Evolutionary conservation across 148 eudicot species (phyloP), one percentile per base, ranked within the genome.

Genomic region (Vaccinium vitisidaea): DNA sequence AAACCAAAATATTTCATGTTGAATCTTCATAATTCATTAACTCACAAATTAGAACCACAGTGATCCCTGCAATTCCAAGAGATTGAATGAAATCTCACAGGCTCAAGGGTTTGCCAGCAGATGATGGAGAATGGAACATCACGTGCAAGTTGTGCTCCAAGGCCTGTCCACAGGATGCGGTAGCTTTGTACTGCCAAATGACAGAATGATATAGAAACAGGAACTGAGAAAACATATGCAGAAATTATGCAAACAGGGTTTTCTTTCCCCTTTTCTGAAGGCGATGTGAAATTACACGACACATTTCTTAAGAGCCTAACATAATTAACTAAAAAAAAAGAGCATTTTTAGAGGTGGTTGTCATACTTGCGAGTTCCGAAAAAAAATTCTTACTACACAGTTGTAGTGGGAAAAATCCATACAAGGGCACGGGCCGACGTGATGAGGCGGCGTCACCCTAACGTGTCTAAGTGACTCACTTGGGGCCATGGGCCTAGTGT

Each of bases 101-200:
- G 98, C 85, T 94, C 99, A 81, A 96, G 97, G 65, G 94, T 86
- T 53, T 94, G 91, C 99, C 99, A 94, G 87, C 98, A 96, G 75
- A 96, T 92, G 79, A 98, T 94, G 52, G 98, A 94, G 82, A 94
- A 96, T 67, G 99, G 99, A 86, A 96, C 98, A 87, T 96, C 98
- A 73, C 99, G 97, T 43, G 95, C 92, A 85, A 96, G 94, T 85
- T 96, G 99, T 82, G 95, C 95, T 81, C 99, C 97, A 87, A 94
- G 91, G 84, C 99, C 99, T 70, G 97, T 93, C 99, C 99, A 96
- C 87, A 93, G 90, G 78, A 86, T 73, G 76, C 98, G 98, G 84
- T 91, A 92, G 79, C 81, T 91, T 84, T 92, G 92, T 30, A 92
- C 94, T 93, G 90, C 81, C 56, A 83, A 18, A 88, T 49, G 30